Evolutionary conservation across 257 asterid genomes (phyloP).

Genomic region (Mitragyna speciosa): DNA sequence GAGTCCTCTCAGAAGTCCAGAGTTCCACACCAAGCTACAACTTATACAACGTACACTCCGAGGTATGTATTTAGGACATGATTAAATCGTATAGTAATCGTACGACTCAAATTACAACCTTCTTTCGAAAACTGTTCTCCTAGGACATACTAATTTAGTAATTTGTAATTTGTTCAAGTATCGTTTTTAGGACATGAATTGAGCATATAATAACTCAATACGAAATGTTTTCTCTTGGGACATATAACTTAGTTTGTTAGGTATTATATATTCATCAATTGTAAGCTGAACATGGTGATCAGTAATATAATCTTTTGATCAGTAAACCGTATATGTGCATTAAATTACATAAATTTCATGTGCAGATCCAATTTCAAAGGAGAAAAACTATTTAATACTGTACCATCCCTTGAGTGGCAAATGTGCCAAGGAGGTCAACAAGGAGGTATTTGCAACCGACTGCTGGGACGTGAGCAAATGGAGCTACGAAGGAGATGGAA

Average conservation of each 20-base stretch:
- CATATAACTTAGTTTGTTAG: no score
- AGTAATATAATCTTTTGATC: no score
- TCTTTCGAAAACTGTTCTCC: no score
- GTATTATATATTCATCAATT: no score
- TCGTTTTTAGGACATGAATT: no score
- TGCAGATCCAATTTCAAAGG: slow-evolving; percentile 36
- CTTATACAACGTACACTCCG: slow-evolving; percentile 28
- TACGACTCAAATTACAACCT: no score
- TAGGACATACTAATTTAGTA: no score
- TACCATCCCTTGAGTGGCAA: slow-evolving; percentile 44
- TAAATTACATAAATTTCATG: neutral
- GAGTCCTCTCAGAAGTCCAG: slow-evolving; percentile 39
- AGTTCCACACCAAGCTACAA: slow-evolving; percentile 26
- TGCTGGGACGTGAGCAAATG: slow-evolving; percentile 36
- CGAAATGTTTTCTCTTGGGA: no score
- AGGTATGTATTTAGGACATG: slow-evolving; percentile 22
- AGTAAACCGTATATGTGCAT: neutral
- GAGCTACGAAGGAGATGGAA: slow-evolving; percentile 20
- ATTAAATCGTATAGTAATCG: neutral
- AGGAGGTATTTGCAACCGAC: slow-evolving; percentile 13
- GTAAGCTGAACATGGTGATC: no score
- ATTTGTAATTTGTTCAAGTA: no score
- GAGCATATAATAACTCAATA: no score
- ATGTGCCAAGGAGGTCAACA: slow-evolving; percentile 21
- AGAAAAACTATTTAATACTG: slow-evolving; percentile 17